Conservation (phyloP, 306 rosid species). For the Cucurbita ficifolia region DNA sequence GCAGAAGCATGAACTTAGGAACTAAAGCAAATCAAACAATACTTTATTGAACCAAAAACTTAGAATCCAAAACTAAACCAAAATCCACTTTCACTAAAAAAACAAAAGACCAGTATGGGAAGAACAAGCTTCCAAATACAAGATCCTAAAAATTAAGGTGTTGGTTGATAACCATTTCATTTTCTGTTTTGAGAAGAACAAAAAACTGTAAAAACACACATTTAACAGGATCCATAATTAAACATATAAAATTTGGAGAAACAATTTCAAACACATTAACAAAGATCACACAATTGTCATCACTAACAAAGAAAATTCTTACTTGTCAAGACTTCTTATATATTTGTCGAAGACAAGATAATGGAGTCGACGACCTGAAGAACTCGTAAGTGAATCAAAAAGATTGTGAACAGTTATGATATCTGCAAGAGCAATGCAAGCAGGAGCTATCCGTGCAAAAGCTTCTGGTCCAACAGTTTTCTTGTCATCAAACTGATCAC, state of each 20-base stretch:
- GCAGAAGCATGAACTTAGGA: neutral
- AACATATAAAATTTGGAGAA: neutral
- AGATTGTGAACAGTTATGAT: slow-evolving; percentile 67
- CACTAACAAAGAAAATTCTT: slow-evolving; percentile 14
- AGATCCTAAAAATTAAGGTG: neutral
- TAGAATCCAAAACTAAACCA: neutral
- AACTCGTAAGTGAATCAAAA: slow-evolving; percentile 52
- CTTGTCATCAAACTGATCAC: slow-evolving; percentile 50
- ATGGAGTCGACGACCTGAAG: slow-evolving; percentile 56
- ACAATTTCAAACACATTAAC: neutral
- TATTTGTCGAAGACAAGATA: slow-evolving; percentile 82
- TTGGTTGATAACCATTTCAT: neutral
- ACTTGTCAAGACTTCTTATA: slow-evolving; percentile 68
- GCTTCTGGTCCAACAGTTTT: slow-evolving; percentile 81
- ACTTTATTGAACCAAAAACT: neutral
- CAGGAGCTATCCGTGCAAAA: slow-evolving; percentile 83
- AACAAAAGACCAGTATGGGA: neutral
- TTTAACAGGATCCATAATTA: neutral
- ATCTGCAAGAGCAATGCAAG: slow-evolving; percentile 60
- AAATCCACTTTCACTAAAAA: neutral
- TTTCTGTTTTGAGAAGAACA: neutral
- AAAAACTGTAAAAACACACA: neutral
- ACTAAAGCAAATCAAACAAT: neutral
- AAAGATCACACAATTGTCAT: slow-evolving; percentile 7
- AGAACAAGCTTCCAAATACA: neutral